Conservation (phyloP, 805 yeast genomes). For the Brettanomyces bruxellensis region DNA sequence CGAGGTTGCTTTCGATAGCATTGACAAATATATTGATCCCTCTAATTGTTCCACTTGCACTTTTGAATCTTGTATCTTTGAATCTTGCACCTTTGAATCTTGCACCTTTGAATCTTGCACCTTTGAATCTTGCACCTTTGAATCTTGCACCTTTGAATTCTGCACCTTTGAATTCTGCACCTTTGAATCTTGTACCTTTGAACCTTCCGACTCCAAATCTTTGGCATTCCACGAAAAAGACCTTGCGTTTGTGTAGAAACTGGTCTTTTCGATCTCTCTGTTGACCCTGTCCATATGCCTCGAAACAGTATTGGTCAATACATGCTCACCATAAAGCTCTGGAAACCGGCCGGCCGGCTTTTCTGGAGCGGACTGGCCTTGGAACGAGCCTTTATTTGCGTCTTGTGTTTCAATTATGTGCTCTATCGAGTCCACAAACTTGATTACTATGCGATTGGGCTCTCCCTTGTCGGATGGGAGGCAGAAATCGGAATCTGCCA, state of each 20-base stretch:
- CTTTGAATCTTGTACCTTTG: no score
- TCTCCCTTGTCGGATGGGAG: conserved; percentile 4
- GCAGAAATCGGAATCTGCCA: conserved; percentile 15
- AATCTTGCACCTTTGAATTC: no score
- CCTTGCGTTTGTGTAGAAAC: no score
- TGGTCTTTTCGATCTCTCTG: no score
- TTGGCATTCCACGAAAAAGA: conserved; percentile 2
- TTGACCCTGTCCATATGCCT: no score
- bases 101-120: no score
- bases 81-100: no score
- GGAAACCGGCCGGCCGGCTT: neutral
- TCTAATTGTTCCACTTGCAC: conserved; percentile 16
- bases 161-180: no score
- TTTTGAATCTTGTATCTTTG: no score
- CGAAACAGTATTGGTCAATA: conserved; percentile 6
- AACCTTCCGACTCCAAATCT: no score
- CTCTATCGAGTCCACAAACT: conserved; percentile 9
- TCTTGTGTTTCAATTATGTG: no score
- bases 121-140: no score
- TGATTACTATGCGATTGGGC: conserved; percentile 14
- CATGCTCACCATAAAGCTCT: neutral
- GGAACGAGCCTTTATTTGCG: neutral
- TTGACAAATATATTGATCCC: conserved; percentile 44
- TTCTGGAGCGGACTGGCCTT: neutral
- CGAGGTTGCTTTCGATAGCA: conserved; percentile 50